Base-by-base conservation (phyloP, 257 asterid genomes). In the Knoxia roxburghii region DNA sequence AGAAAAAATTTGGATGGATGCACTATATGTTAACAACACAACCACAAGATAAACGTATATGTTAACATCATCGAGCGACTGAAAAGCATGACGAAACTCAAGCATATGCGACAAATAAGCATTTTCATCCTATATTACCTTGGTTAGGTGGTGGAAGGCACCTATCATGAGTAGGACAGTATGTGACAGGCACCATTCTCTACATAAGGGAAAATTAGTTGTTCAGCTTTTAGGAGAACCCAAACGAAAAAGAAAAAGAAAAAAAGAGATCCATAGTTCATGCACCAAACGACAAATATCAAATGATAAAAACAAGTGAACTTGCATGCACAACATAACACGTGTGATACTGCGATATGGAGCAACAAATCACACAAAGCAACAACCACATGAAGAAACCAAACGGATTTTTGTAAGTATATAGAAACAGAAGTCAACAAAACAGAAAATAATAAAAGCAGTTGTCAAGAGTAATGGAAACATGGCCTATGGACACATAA, bases 71-170 rank as follows among this genome's bases (percentile, higher is more conserved):
- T 12, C 5, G 5, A 15, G 5, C 14, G 14, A 45, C 30, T 56
- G 13, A 50, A 32, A n/a, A 40, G 33, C 30, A 26, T 7, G 23
- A 4, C 17, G 30, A 33, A 5, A 51, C 11, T 17, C 4, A 50
- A 21, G 43, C 43, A 43, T 29, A 8, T 5, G 1, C n/a, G 5
- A 35, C 7, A 0, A 59, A 23, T 45, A 20, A 48, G 67, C n/a
- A 58, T 23, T 46, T 5, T 65, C 29, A 13, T 0, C 29, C n/a
- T 57, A 55, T 30, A 46, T 59, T 58, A 81, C 86, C 86, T 81
- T 81, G 86, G 70, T 81, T 65, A 50, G 86, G 83, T 40, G 86
- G 83, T 27, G 86, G 83, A 32, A 70, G 43, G 43, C 83, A 73
- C 59, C 81, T 70, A 49, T 81, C 86, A 71, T 73, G 81, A 52